Percentiles rank a stretch among this genome's conserved stretches.
phyloP scores from a whole-genome alignment of 768 basidiomycete species.

The Lactifluus echinatus region DNA sequence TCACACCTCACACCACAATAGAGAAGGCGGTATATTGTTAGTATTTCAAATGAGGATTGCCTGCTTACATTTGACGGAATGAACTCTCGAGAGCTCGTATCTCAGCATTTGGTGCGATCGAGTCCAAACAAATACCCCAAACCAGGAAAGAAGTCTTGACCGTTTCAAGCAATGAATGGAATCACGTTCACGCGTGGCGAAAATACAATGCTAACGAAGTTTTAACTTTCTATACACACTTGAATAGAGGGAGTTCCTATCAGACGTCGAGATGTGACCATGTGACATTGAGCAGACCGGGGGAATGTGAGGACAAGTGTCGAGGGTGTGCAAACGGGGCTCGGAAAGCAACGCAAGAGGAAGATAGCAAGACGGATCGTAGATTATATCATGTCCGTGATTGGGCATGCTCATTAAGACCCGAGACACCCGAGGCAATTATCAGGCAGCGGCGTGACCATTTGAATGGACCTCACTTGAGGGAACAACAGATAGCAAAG shows the following conservation, averaged over 20 bases:
- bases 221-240: constrained; percentile 17
- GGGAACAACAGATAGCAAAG: background rate
- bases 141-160: background rate
- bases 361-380: constrained; percentile 14
- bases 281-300: constrained; percentile 6
- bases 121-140: background rate
- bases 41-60: background rate
- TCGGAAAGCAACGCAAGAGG: constrained; percentile 5
- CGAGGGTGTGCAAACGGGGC: background rate
- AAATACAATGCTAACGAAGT: constrained; percentile 12
- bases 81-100: no score
- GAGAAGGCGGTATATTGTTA: background rate
- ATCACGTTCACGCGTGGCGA: constrained; percentile 7
- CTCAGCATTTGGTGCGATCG: background rate
- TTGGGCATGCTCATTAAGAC: background rate
- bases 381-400: constrained; percentile 7
- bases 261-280: constrained; percentile 5
- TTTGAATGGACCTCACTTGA: background rate
- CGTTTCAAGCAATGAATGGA: background rate
- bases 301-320: constrained; percentile 6
- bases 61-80: background rate
- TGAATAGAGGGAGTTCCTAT: constrained; percentile 10
- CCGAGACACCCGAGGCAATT: constrained; percentile 12
- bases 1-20: background rate
- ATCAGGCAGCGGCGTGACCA: constrained; percentile 3